Evolutionary conservation across 805 yeast genomes (phyloP), one percentile per base, ranked within the genome.

Genomic region (Hanseniaspora vineae): DNA sequence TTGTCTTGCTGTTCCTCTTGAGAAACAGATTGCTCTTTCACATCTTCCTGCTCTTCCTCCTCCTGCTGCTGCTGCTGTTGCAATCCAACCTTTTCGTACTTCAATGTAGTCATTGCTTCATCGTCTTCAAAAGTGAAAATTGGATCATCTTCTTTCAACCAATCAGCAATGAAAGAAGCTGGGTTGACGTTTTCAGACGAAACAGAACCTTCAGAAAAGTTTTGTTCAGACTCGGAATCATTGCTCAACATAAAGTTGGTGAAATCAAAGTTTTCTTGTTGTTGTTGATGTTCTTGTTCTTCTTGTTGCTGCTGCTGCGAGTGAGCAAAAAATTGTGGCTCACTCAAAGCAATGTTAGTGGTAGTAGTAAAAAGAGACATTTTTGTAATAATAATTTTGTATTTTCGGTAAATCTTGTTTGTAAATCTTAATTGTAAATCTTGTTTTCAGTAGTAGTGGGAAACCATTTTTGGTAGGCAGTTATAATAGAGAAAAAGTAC

Each of bases 41-140:
- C n/a, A n/a, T n/a, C n/a, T n/a, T n/a, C 15, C 6, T 14, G 4
- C 12, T 33, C 15, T 13, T 33, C 12, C 14, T 31, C 37, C 37
- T 14, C 14, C 15, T 33, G 11, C 6, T 14, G 6, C 6, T 13
- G 3, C 15, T 13, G 15, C 14, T 13, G 14, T 33, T 33, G 15
- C 37, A 33, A 14, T 10, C 9, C 6, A 14, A 6, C 37, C 14
- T n/a, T n/a, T 33, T 33, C 37, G 37, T 33, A 33, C 14, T 17
- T 18, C n/a, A 18, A 14, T 4, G 40, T 10, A 37, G 40, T 50
- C 37, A 50, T 31, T 35, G 31, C 39, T 18, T 44, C 44, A 15
- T 48, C 52, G 33, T 50, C 48, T 18, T 61, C 69, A 42, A 53
- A 53, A 17, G 66, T 71, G 60, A 82, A 80, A 61, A 82, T 70